phyloP scores from a whole-genome alignment of 78 protist species.

The Creolimax fragrantissima region DNA sequence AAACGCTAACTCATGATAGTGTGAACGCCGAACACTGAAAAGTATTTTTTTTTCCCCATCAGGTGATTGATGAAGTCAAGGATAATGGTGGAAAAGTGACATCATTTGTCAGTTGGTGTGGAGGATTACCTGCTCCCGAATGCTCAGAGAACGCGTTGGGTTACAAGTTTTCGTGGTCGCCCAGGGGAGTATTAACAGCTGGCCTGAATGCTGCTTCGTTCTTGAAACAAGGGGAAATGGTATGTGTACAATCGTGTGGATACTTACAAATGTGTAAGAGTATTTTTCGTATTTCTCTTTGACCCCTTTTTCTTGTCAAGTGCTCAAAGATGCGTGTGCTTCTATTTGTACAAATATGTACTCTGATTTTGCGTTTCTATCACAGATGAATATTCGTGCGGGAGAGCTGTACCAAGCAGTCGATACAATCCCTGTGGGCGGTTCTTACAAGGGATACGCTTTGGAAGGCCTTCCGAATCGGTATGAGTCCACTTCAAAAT shows the following conservation, averaged over 20 bases:
- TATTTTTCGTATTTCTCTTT: no score
- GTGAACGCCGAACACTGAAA: neutral
- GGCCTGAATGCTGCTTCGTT: slow-evolving; percentile 33
- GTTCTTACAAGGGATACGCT: neutral
- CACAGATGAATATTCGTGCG: neutral
- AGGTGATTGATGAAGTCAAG: neutral
- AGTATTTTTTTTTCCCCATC: neutral
- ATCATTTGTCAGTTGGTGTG: slow-evolving; percentile 1
- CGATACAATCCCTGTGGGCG: neutral
- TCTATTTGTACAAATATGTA: no score
- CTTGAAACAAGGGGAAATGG: slow-evolving; percentile 27
- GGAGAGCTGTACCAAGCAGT: neutral
- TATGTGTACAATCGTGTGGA: neutral
- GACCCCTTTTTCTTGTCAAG: no score
- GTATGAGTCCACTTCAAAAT: neutral
- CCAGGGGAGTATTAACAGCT: slow-evolving; percentile 60
- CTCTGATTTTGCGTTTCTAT: no score
- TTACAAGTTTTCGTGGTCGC: slow-evolving; percentile 70
- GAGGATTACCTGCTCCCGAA: slow-evolving; percentile 34
- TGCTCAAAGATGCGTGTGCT: no score
- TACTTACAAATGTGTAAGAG: no score
- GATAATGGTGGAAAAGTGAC: neutral
- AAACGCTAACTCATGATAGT: no score
- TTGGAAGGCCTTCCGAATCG: slow-evolving; percentile 54
- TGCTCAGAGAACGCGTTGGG: slow-evolving; percentile 44